Base-by-base conservation (phyloP, 2,329 filamentous ascomycete species). In the Chaetomiaceae sp. region DNA sequence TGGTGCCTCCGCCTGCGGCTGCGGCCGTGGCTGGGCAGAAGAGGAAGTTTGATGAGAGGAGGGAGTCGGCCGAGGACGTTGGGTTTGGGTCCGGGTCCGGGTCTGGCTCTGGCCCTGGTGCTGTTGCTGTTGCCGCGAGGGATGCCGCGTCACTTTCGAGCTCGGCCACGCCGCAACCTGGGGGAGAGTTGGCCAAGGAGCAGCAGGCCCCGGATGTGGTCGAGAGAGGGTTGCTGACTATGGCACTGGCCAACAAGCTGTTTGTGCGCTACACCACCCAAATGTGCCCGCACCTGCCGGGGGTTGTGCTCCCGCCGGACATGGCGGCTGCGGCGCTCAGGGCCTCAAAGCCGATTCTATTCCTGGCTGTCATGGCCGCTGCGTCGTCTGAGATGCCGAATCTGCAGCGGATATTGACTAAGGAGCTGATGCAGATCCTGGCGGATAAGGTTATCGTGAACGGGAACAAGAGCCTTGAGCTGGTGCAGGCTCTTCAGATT, bases 381-480 rank as follows among this genome's bases (percentile, higher is more conserved):
- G 79, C 85, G 5, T 78, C 83, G 4, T 80, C 80, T 9, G 79
- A 84, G 57, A 72, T 74, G 18, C 75, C 77, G 20, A 66, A 66
- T 21, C 72, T 78, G 52, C 87, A 90, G 64, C 74, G 78, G 9
- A 72, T 74, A 23, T 71, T 95, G 13, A 79, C 85, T 9, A 79
- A 79, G 55, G 84, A 94, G 62, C 71, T 90, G 51, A 86, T 90
- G 72, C 81, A 84, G 56, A 74, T 83, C 10, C 79, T 94, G 50
- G 88, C 87, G 2, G 85, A 94, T 40, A 83, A 82, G 59, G 78
- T 92, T 36, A 79, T 94, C 60, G 74, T 90, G 27, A 79, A 81
- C 6, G 89, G 88, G 11, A 84, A 90, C 62, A 95, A 95, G 73
- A 89, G 81, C 32, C 71, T 96, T 16, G 90, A 95, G 67, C 74